Evolutionary conservation across 2,329 filamentous ascomycete species (phyloP), one percentile per base, ranked within the genome.

Genomic region (Trichoderma lentiforme): DNA sequence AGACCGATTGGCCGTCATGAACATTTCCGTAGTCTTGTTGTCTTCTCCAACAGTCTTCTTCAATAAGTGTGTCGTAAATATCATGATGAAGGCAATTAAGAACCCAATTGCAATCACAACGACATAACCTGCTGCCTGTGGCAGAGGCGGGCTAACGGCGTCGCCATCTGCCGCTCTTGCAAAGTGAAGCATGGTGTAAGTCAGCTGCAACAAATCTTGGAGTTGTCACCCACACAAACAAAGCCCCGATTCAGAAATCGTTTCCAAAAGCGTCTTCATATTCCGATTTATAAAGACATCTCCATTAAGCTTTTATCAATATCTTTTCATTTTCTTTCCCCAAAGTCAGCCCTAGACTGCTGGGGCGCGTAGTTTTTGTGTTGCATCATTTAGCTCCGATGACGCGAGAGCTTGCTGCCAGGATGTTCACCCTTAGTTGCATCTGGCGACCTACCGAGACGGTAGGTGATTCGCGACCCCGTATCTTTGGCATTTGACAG

Each of bases 11-110:
- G 86, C 86, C 0, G 84, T 86, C 82, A 87, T 87, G 75, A 87
- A 87, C 84, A 86, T 88, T 76, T 88, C 86, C 0, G 85, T 87
- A 24, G 84, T 86, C 26, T 81, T 80, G 69, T 86, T 87, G 62
- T 87, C 85, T 73, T 88, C 86, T 1, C 84, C 84, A 0, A 83
- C 80, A 0, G 85, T 86, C 43, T 78, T 82, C 73, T 86, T 87
- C n/a, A 87, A 74, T 3, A 85, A 69, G 8, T 80, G 81, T 0
- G 84, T 86, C 1, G 85, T 78, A 2, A 84, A 77, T 73, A 86
- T 84, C 84, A 86, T 86, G 26, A 81, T 80, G 26, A 80, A 76
- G 0, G 80, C 79, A 70, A 82, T 79, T 1, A 81, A 63, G 14
- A 82, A 80, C 2, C 79, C 80, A 63, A 81, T 76, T 0, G 74